Conservation (phyloP, 163 green algal species). For the Botryococcus braunii region DNA sequence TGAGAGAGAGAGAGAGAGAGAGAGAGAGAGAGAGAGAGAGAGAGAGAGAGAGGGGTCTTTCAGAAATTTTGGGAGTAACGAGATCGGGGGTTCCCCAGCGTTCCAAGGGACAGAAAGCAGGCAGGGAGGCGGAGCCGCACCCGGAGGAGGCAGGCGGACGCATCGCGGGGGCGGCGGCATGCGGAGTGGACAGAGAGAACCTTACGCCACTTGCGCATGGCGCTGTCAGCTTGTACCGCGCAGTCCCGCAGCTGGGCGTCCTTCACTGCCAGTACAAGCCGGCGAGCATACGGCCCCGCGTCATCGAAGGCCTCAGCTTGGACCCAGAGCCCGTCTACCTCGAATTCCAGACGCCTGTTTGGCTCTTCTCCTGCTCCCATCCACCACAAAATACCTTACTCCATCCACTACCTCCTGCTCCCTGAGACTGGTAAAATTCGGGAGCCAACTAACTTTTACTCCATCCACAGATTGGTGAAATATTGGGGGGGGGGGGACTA, state of each 20-base stretch:
- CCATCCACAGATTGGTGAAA: not conserved
- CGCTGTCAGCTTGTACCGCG: not conserved
- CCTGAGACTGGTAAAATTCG: not conserved
- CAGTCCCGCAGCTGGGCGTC: slow-evolving; percentile 8
- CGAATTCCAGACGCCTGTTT: slow-evolving; percentile 11
- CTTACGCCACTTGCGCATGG: slow-evolving; percentile 12
- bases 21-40: not conserved
- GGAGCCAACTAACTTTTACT: not conserved
- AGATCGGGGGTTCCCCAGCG: not conserved
- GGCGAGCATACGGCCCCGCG: slow-evolving; percentile 11
- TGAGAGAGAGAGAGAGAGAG: not conserved
- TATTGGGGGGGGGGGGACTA: too few species aligned
- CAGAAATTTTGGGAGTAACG: not conserved
- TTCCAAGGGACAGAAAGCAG: not conserved
- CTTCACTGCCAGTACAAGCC: slow-evolving; percentile 16
- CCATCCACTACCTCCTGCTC: not conserved
- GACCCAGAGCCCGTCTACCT: slow-evolving; percentile 18
- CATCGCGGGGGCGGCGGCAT: slow-evolving; percentile 4
- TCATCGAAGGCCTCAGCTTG: slow-evolving; percentile 13
- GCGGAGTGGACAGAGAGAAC: slow-evolving; percentile 28
- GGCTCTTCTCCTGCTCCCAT: not conserved
- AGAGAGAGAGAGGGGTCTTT: not conserved
- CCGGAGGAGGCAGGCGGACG: slow-evolving; percentile 2
- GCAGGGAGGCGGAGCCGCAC: too few species aligned
- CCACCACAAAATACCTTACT: not conserved